Conservation (phyloP, 305 asterid species). For the Stenogyne calaminthoides region DNA sequence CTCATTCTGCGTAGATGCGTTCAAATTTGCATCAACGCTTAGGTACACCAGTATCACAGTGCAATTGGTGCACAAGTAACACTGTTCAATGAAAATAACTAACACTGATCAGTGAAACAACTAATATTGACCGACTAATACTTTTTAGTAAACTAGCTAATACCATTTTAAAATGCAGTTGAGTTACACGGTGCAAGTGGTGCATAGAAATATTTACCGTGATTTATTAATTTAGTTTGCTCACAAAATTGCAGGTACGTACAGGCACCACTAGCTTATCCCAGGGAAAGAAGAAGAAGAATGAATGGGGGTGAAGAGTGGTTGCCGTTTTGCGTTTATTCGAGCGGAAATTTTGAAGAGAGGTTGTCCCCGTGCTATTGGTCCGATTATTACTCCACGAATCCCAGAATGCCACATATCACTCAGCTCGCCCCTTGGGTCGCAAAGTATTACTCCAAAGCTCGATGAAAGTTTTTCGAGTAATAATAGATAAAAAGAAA, state of each 20-base stretch:
- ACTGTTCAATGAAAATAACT: no score
- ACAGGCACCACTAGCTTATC: conserved; percentile 89
- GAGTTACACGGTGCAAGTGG: no score
- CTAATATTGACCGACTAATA: no score
- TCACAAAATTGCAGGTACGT: conserved; percentile 57
- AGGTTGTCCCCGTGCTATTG: conserved; percentile 65
- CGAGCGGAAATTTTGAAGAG: conserved; percentile 46
- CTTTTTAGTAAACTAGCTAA: no score
- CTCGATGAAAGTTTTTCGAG: neutral
- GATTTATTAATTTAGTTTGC: neutral
- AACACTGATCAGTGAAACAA: no score
- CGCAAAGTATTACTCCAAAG: conserved; percentile 55
- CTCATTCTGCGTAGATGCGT: neutral
- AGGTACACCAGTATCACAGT: no score
- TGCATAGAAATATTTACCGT: no score
- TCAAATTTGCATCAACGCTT: neutral
- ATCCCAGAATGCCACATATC: conserved; percentile 64
- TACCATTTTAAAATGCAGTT: no score
- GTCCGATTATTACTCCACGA: conserved; percentile 72
- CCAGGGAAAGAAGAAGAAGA: conserved; percentile 69
- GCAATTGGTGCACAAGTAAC: no score
- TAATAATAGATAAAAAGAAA: neutral
- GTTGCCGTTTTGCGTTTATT: conserved; percentile 73
- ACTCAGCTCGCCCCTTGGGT: conserved; percentile 91
- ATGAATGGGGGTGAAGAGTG: conserved; percentile 86